Percentiles rank a stretch among this genome's conserved stretches.
These are phyloP conservation scores for Umbellularia californica DNA, from an alignment of 164 flowering plant species.

Conservation along the genomic window DNA sequence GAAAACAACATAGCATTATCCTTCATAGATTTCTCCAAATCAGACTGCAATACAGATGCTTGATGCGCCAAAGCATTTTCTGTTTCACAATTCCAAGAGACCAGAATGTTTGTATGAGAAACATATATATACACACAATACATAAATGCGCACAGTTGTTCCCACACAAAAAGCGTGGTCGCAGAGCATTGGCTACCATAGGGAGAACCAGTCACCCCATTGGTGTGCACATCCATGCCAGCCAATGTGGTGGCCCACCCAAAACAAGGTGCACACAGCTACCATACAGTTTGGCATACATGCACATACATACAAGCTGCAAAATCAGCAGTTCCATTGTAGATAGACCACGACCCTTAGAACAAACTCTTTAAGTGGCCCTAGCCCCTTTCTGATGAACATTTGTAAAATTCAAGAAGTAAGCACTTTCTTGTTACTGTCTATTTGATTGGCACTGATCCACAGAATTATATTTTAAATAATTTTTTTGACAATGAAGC, in stretches of 20 bases:
- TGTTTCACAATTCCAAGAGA: conserved; percentile 28
- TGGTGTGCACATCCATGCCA: too few species aligned
- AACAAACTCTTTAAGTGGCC: background rate
- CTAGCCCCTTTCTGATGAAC: background rate
- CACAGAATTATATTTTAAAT: background rate
- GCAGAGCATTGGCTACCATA: too few species aligned
- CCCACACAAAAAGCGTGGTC: too few species aligned
- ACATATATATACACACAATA: background rate
- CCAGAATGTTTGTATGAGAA: background rate
- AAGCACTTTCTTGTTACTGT: background rate
- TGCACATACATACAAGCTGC: background rate
- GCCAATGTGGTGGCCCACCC: too few species aligned
- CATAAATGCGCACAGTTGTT: too few species aligned
- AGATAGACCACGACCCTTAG: background rate
- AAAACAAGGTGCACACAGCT: background rate
- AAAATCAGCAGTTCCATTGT: background rate
- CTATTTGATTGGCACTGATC: background rate
- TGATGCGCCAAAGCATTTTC: conserved; percentile 87
- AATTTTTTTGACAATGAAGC: background rate
- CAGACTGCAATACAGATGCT: conserved; percentile 70
- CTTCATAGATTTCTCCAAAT: conserved; percentile 80
- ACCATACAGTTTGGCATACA: background rate
- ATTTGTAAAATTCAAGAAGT: background rate
- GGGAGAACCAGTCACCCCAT: too few species aligned
- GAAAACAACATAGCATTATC: conserved; percentile 65